Conservation (phyloP, 2,329 filamentous ascomycete species). For the Monosporascus ibericus region DNA sequence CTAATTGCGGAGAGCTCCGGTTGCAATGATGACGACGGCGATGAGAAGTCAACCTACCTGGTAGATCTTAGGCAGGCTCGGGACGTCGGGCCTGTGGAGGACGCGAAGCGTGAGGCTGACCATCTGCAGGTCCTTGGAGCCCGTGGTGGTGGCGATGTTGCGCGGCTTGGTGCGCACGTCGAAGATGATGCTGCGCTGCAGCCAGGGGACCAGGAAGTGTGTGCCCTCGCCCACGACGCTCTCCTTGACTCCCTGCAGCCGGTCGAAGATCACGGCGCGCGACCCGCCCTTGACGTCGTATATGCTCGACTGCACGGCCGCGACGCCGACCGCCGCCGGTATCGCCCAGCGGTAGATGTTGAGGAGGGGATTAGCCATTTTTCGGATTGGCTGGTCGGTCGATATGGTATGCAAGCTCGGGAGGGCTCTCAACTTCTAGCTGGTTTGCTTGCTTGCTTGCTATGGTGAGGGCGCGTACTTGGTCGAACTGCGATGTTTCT, state of each 20-base stretch:
- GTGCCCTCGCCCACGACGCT: constrained; percentile 91
- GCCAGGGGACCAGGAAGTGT: constrained; percentile 92
- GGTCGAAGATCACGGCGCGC: constrained; percentile 96
- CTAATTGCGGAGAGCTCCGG: too few relatives aligned
- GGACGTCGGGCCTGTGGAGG: constrained; percentile 88
- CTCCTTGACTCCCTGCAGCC: constrained; percentile 87
- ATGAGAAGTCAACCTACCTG: constrained; percentile 56
- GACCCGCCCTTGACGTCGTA: constrained; percentile 97
- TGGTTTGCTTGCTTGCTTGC: too few relatives aligned
- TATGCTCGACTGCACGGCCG: constrained; percentile 69
- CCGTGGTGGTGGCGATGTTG: constrained; percentile 95
- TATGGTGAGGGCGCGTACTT: too few relatives aligned
- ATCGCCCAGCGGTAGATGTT: constrained; percentile 63
- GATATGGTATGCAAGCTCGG: too few relatives aligned
- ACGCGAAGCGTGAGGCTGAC: constrained; percentile 96
- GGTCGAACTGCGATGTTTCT: too few relatives aligned
- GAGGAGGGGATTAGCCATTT: constrained; percentile 53
- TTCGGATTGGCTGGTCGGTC: too few relatives aligned
- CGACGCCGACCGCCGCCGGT: constrained; percentile 63
- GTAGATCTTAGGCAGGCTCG: constrained; percentile 93
- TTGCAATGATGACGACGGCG: background rate
- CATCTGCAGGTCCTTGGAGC: constrained; percentile 99
- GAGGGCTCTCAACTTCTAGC: too few relatives aligned
- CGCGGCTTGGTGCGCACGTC: constrained; percentile 96
- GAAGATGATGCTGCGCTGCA: constrained; percentile 90